Evolutionary conservation across 306 rosid species (phyloP), one percentile per base, ranked within the genome.

Genomic region (Oemleria cerasiformis): DNA sequence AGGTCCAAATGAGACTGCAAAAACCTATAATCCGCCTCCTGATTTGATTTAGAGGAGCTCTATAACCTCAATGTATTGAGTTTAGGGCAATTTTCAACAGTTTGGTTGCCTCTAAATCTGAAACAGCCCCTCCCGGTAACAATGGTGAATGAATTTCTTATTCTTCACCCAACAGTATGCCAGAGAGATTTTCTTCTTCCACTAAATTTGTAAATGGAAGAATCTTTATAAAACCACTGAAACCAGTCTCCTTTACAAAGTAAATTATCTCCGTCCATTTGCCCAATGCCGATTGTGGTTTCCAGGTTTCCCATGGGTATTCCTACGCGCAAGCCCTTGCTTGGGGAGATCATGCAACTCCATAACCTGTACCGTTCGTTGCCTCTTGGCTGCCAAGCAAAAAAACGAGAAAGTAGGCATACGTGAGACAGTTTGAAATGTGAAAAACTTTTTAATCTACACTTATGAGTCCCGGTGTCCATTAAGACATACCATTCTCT

Each of bases 291-390:
- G 84, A 49, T 79, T 88, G 64, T 80, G 77, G 78, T 86, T 79
- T 70, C 92, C 96, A 3, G 88, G 77, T 74, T 89, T 94, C 47
- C 68, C 15, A 36, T 82, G 80, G 20, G 88, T 77, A 78, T 88
- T 84, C 72, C 92, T 72, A 41, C 80, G 85, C 19, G 50, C 84
- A 12, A 64, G 60, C 11, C 80, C 90, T 73, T 91, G 97, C 85
- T 88, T 95, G 0, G 99, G 97, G 56, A 95, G 88, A 60, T 95
- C 97, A 21, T 75, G 95, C 72, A 95, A 56, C 64, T 91, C 99
- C 99, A 95, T 95, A 4, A 95, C 96, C 73, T 95, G 99, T 68
- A 91, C 83, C 0, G 95, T 95, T 50, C 99, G 75, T 76, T 89
- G 99, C 83, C 77, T 91, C 88, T 94, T 94, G 69, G 97, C 99